Conservation (phyloP, 2,329 filamentous ascomycete species). For the Myrmaecium sp. region DNA sequence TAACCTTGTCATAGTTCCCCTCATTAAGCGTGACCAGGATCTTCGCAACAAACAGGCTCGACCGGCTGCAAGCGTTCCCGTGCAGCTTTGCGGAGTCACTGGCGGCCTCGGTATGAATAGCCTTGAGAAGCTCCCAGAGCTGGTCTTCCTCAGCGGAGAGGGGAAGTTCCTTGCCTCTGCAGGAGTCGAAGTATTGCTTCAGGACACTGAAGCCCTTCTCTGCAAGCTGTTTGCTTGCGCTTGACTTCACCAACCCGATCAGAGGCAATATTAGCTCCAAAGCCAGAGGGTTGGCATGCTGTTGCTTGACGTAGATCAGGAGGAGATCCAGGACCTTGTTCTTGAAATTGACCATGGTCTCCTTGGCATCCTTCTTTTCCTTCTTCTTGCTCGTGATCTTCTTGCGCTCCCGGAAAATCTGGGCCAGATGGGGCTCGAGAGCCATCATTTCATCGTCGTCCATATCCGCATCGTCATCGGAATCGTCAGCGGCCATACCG, state of each 20-base stretch:
- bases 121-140: constrained; percentile 41
- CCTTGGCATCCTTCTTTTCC: constrained; percentile 72
- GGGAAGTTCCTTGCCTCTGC: constrained; percentile 27
- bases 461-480: constrained; percentile 60
- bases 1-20: constrained; percentile 20
- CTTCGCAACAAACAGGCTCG: constrained; percentile 50
- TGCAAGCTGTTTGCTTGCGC: constrained; percentile 56
- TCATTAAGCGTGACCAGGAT: constrained; percentile 36
- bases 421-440: constrained; percentile 64
- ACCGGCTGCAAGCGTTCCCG: constrained; percentile 55
- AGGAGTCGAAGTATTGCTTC: constrained; percentile 52
- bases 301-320: constrained; percentile 66
- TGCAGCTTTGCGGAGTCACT: constrained; percentile 51
- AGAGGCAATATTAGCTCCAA: constrained; percentile 60
- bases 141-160: constrained; percentile 27
- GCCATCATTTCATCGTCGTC: constrained; percentile 91
- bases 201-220: constrained; percentile 59
- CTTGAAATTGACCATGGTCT: constrained; percentile 87
- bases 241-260: constrained; percentile 59
- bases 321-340: constrained; percentile 79
- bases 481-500: constrained; percentile 42
- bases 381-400: constrained; percentile 48
- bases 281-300: constrained; percentile 49
- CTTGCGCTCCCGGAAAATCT: constrained; percentile 66
- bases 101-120: constrained; percentile 51